These are phyloP conservation scores for Pythium phragmiticola DNA, from an alignment of 352 stramenopile species.

Conservation along the genomic window DNA sequence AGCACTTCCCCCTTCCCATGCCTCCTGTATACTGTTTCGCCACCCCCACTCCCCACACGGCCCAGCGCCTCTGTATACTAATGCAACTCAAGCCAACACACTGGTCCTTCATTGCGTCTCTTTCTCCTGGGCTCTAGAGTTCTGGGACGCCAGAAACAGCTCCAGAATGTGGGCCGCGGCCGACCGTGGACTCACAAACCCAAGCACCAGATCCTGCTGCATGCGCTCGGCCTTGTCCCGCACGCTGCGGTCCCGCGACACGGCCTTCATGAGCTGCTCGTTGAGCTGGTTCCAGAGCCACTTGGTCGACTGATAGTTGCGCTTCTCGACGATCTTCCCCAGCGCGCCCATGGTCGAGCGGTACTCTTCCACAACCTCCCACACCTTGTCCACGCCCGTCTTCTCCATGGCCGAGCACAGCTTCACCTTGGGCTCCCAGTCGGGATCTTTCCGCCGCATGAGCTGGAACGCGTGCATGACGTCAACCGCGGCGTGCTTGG, in stretches of 20 bases:
- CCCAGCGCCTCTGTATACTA: constrained; percentile 9
- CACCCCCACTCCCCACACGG: neutral
- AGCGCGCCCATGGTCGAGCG: constrained; percentile 51
- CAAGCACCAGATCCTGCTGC: constrained; percentile 57
- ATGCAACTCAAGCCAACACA: neutral
- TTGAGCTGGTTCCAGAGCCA: constrained; percentile 85
- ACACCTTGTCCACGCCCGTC: constrained; percentile 72
- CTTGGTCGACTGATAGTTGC: constrained; percentile 68
- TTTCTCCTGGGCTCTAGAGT: constrained; percentile 4
- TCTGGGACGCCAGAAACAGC: constrained; percentile 52
- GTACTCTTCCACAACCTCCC: constrained; percentile 62
- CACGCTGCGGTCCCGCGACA: constrained; percentile 46
- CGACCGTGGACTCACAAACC: constrained; percentile 65
- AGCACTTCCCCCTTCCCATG: neutral
- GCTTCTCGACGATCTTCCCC: constrained; percentile 71
- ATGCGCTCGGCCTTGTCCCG: constrained; percentile 51
- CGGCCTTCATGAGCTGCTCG: constrained; percentile 68
- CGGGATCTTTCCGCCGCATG: constrained; percentile 75
- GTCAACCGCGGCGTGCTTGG: constrained; percentile 70
- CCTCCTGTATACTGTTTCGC: constrained; percentile 9
- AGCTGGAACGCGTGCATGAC: constrained; percentile 84
- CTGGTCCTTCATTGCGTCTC: neutral
- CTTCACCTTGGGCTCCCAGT: constrained; percentile 82
- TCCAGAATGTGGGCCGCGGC: constrained; percentile 59
- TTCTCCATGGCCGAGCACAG: constrained; percentile 68